phyloP scores from a whole-genome alignment of 2,329 filamentous ascomycete species.

The Pyricularia pennisetigena region DNA sequence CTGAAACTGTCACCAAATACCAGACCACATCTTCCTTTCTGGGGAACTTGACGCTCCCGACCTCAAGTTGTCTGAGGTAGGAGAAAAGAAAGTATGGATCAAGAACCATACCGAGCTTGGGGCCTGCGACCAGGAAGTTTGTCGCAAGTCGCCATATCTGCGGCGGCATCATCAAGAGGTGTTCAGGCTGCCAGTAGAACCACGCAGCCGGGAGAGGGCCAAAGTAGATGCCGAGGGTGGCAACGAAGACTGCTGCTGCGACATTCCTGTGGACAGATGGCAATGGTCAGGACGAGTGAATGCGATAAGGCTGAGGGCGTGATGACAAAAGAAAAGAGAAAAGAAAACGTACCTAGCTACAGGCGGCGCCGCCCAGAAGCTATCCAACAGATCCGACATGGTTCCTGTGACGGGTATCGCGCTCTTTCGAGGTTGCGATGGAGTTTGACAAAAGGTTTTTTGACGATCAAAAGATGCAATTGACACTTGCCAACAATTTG shows the following conservation, averaged over 20 bases:
- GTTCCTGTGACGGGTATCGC: conserved; percentile 4
- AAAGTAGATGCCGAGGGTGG: conserved; percentile 52
- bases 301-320: background rate
- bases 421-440: background rate
- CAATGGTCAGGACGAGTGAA: background rate
- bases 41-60: conserved; percentile 58
- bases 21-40: conserved; percentile 70
- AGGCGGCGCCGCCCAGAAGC: conserved; percentile 30
- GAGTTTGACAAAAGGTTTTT: background rate
- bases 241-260: conserved; percentile 50
- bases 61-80: conserved; percentile 68
- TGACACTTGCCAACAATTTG: background rate
- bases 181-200: conserved; percentile 43
- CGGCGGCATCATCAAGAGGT: conserved; percentile 44
- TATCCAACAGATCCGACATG: conserved; percentile 29
- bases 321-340: background rate
- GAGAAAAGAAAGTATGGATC: conserved; percentile 74
- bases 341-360: conserved; percentile 27
- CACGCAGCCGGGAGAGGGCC: conserved; percentile 39
- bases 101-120: conserved; percentile 45
- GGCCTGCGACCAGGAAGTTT: conserved; percentile 30
- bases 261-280: conserved; percentile 44
- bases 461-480: background rate
- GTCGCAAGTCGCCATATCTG: conserved; percentile 33
- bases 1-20: conserved; percentile 66